These are phyloP conservation scores for Rhizopogon salebrosus DNA, from an alignment of 768 basidiomycete genomes.

Conservation along the genomic window DNA sequence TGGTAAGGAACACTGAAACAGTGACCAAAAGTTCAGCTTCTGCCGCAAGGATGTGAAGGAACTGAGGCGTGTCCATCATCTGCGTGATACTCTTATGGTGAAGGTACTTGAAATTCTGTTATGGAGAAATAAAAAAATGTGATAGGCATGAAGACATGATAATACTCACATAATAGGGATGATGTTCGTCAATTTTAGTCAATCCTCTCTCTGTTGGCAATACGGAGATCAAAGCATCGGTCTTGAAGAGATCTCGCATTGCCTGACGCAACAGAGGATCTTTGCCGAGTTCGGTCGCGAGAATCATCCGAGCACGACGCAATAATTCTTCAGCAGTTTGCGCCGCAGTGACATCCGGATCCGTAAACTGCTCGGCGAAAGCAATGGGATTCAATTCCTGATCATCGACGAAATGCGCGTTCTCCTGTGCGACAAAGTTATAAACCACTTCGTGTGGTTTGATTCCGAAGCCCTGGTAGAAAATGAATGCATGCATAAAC, in stretches of 20 bases:
- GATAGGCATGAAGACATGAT: neutral
- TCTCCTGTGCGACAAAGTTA: slow-evolving; percentile 63
- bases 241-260: slow-evolving; percentile 70
- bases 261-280: slow-evolving; percentile 83
- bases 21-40: slow-evolving; percentile 86
- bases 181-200: slow-evolving; percentile 68
- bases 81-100: slow-evolving; percentile 66
- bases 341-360: slow-evolving; percentile 56
- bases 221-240: slow-evolving; percentile 71
- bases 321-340: slow-evolving; percentile 64
- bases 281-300: slow-evolving; percentile 87
- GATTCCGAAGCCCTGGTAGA: slow-evolving; percentile 74
- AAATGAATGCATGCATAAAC: neutral
- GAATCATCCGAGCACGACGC: slow-evolving; percentile 71
- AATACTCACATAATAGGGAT: slow-evolving; percentile 61
- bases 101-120: slow-evolving; percentile 93
- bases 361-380: slow-evolving; percentile 83
- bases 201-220: slow-evolving; percentile 85
- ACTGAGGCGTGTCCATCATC: slow-evolving; percentile 72
- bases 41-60: slow-evolving; percentile 85
- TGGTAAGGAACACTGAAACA: slow-evolving; percentile 62
- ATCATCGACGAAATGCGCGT: slow-evolving; percentile 72
- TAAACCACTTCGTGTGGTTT: slow-evolving; percentile 78
- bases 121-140: neutral
- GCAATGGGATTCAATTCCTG: slow-evolving; percentile 73